Evolutionary conservation across 2,329 filamentous ascomycete species (phyloP), one percentile per base, ranked within the genome.

Genomic region (Knoxdaviesia capensis): DNA sequence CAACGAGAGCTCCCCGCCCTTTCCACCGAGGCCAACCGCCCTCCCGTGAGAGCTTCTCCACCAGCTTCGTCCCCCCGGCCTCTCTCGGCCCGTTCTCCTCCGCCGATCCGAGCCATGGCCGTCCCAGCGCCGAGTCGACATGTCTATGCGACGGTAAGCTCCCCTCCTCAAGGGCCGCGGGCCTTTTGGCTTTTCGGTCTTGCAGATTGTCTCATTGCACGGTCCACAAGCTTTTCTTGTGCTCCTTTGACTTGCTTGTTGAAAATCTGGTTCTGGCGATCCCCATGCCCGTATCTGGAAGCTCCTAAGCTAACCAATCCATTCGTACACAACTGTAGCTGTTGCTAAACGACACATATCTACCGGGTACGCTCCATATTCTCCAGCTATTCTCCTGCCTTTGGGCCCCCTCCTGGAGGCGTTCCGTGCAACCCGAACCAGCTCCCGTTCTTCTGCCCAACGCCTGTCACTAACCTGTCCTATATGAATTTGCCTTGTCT

Each of bases 321-420:
- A 7, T 40, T 48, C 35, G 20, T 20, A 20, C 20, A 20, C 20
- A 20, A 20, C 40, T 48, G 53, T 60, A 94, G 88, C 81, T 98
- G 59, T 74, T 96, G 44, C 68, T 93, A 64, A 94, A 75, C 64
- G 87, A 98, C 63, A 73, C 73, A 48, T 98, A 98, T 60, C 74
- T 98, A 41, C 88, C 90, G 58, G 87, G 87, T 92, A 67, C 53
- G 62, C 42, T 29, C 48, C 51, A 46, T 48, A 44, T 34, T 41
- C 38, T 29, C 28, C 48, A 3, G 39, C 49, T 5, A 7, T 31
- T 37, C 35, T 38, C 35, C 31, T 30, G 30, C 31, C 10, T 28
- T 32, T 11, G 5, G n/a, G 6, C 20, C 20, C 20, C 20, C 20
- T 20, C 20, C 20, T 20, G 20, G 20, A 20, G 20, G 20, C 20